Percentiles rank a stretch among this genome's conserved stretches.
Conservation (phyloP, 2,329 filamentous ascomycete genomes). For the Mollisiaceae sp. region DNA sequence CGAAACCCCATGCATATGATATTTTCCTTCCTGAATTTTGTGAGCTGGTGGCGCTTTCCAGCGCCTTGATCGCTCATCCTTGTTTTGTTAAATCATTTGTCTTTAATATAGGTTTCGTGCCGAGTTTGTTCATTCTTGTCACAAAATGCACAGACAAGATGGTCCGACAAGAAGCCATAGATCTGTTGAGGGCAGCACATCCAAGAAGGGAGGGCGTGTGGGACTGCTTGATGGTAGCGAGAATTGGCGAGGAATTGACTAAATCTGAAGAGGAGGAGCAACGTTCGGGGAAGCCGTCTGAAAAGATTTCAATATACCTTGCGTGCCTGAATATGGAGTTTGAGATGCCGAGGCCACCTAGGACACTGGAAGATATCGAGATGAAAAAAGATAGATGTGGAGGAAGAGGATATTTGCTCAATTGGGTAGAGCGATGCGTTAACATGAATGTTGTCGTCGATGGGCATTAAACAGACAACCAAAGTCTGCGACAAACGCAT, state of each 20-base stretch:
- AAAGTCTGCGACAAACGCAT: not conserved
- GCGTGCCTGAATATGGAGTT: conserved; percentile 12
- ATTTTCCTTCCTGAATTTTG: conserved; percentile 21
- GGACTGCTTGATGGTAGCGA: conserved; percentile 27
- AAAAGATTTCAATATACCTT: conserved; percentile 12
- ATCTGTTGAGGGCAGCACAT: conserved; percentile 22
- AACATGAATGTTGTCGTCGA: not conserved
- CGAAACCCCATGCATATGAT: conserved; percentile 8
- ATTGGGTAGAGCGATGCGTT: conserved; percentile 16
- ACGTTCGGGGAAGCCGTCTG: not conserved
- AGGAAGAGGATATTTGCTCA: conserved; percentile 11
- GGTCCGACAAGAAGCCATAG: conserved; percentile 26
- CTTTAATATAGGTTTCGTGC: conserved; percentile 30
- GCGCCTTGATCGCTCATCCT: conserved; percentile 10
- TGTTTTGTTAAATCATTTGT: conserved; percentile 25
- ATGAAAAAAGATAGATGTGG: not conserved
- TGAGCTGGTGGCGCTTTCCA: conserved; percentile 14
- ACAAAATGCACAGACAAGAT: conserved; percentile 25
- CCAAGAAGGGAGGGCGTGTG: conserved; percentile 32
- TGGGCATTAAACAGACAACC: not conserved
- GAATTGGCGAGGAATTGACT: conserved; percentile 19
- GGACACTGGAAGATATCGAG: not conserved
- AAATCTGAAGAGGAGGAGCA: conserved; percentile 7
- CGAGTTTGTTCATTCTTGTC: conserved; percentile 24
- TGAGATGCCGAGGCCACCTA: conserved; percentile 9